Conservation (phyloP, 495 filamentous ascomycete species). For the Staphylotrichum tortipilum region DNA sequence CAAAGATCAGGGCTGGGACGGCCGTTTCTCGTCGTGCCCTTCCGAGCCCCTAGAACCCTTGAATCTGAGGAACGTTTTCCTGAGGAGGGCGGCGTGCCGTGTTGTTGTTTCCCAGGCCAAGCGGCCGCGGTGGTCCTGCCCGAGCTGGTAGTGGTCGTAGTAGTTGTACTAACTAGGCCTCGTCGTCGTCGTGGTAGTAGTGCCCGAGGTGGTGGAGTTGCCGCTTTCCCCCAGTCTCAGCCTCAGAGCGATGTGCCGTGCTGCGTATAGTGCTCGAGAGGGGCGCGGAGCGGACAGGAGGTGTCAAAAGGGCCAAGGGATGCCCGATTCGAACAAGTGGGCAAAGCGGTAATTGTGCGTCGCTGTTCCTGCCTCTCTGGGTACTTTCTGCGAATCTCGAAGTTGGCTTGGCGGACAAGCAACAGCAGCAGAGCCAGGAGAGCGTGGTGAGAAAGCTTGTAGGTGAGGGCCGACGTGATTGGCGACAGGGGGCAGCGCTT, state of each 20-base stretch:
- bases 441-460: constrained; percentile 22
- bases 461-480: constrained; percentile 23
- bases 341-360: constrained; percentile 24
- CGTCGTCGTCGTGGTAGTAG: too few species aligned
- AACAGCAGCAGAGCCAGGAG: too few species aligned
- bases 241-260: constrained; percentile 25
- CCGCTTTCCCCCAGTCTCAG: constrained; percentile 9
- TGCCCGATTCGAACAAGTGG: constrained; percentile 25
- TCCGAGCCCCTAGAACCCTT: constrained; percentile 9
- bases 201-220: not conserved
- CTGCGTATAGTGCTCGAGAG: constrained; percentile 31
- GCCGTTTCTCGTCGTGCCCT: constrained; percentile 1
- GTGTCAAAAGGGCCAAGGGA: constrained; percentile 33
- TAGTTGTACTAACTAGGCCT: too few species aligned
- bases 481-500: constrained; percentile 19
- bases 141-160: too few species aligned
- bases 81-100: too few species aligned
- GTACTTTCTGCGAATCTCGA: constrained; percentile 22
- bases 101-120: too few species aligned
- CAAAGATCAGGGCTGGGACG: not conserved
- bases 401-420: constrained; percentile 31
- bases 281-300: constrained; percentile 21
- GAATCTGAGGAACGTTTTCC: constrained; percentile 5
- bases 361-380: constrained; percentile 26
- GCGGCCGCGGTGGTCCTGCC: too few species aligned